Base-by-base conservation (phyloP, 1,284 basidiomycete genomes). In the Puccinia hordei region DNA sequence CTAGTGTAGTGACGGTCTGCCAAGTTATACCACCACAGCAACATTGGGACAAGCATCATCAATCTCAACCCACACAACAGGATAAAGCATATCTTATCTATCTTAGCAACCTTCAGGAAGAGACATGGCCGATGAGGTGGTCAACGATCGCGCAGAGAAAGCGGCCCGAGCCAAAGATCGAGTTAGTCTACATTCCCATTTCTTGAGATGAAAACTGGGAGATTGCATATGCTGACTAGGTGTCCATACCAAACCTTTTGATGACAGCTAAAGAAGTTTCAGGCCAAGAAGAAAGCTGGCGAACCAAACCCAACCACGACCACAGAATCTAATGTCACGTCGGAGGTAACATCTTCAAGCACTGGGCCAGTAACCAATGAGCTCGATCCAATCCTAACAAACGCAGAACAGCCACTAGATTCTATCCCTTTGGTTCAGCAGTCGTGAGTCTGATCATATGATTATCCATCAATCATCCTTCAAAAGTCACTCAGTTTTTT, bases 281-380 rank as follows among this genome's bases (percentile, higher is more conserved):
- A 80, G 49, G 78, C 78, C 19, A 80, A 80, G 46, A 80, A 80
- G 71, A 80, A 73, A 41, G 69, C 71, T 22, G 57, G 33, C 24
- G 61, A 68, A 61, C 35, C 51, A n/a, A 72, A 19, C 41, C 30
- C 15, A 38, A 53, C 41, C 30, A 15, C 66, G 66, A 22, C 53
- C 5, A 27, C 41, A 33, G 53, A 74, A 13, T 46, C 72, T 27
- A 44, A 59, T 46, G 4, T 19, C 2, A 74, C 53, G 35, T 57
- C 44, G 35, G 24, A 74, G 27, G 30, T 49, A 24, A 17, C 49
- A 30, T 55, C 69, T 55, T 30, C 49, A 72, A 72, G 22, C 49
- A 22, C n/a, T 55, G 69, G 55, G 49, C 69, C 69, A 12, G 22
- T 33, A 17, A n/a, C 19, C 51, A 51, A 55, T 33, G 19, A 55